Base-by-base conservation (phyloP, 2,329 filamentous ascomycete genomes). In the Hypomyces perniciosus region DNA sequence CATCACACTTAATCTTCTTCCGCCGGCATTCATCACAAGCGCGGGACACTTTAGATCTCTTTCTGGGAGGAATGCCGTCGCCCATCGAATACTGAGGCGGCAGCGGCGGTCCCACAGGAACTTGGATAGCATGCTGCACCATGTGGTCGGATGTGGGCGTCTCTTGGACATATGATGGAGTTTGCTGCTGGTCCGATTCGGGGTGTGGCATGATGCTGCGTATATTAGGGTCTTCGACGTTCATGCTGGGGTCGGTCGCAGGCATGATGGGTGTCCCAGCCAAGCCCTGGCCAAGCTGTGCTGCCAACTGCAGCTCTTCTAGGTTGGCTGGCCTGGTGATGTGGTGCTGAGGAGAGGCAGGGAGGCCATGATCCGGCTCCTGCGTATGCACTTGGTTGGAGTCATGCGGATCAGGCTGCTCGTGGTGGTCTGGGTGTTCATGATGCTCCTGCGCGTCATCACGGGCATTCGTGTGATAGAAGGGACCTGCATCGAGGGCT, bases 1-100 rank as follows among this genome's bases (percentile, higher is more conserved):
- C 87, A 69, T 95, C 90, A 62, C 90, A 96, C 62, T 90, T 88
- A 53, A 95, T 89, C 73, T 92, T 95, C 69, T 95, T 95, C 50
- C 90, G 80, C 40, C 90, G 79, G 64, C 90, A 95, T 64, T 95
- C 89, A 63, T 96, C 90, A 61, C 90, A 96, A 2, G 90, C 90
- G 35, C 90, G 80, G 8, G 90, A 95, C 5, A 93, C 89, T 67
- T 95, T 95, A 5, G 86, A 88, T 53, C 90, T 78, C 66, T 93
- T 93, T 55, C 85, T 76, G 0, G 85, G 85, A 10, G 84, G 80
- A 8, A 83, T 82, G 52, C 76, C 76, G 56, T 85, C 83, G 37
- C 76, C 76, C 44, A 72, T 64, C 26, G 69, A 67, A 47, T 72
- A 72, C 38, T 68, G 64, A 2, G 64, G 60, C 50, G 69, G 57